phyloP scores from a whole-genome alignment of 192 early-diverging fungal species.

The Linnemannia hyalina region DNA sequence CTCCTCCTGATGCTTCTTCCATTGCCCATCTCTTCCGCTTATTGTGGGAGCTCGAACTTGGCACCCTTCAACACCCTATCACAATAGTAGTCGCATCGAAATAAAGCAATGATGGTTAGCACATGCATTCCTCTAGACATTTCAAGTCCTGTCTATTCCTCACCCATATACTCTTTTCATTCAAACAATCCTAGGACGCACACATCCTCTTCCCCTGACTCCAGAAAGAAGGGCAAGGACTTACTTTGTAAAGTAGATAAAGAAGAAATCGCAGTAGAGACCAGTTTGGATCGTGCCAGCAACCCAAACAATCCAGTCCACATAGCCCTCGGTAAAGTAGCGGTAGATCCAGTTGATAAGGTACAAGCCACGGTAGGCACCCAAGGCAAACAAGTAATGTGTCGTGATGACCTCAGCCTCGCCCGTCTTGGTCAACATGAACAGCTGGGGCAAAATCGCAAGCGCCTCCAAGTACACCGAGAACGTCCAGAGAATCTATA shows the following conservation, averaged over 20 bases:
- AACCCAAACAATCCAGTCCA: constrained; percentile 90
- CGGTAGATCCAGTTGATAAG: constrained; percentile 95
- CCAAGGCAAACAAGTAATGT: constrained; percentile 98
- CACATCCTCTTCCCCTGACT: background rate
- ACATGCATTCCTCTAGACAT: background rate
- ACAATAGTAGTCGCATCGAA: constrained; percentile 1
- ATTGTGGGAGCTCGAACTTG: constrained; percentile 79
- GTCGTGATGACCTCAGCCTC: constrained; percentile 99
- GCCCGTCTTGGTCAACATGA: constrained; percentile 96
- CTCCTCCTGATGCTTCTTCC: background rate
- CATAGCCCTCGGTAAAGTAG: constrained; percentile 77
- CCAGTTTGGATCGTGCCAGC: constrained; percentile 95
- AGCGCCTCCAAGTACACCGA: constrained; percentile 97
- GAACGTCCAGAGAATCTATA: constrained; percentile 95
- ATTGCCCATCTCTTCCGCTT: background rate
- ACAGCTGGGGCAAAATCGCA: constrained; percentile 98
- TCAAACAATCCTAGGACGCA: background rate
- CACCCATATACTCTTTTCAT: background rate
- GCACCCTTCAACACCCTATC: constrained; percentile 76
- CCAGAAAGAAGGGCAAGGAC: background rate
- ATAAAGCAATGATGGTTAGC: background rate
- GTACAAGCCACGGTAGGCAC: constrained; percentile 71
- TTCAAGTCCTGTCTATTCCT: background rate
- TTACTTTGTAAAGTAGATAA: constrained; percentile 91
- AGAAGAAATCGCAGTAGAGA: constrained; percentile 98